Percentiles rank a stretch among this genome's conserved stretches.
Evolutionary conservation across 2,329 filamentous ascomycete species (phyloP).

Genomic region (Epichloe festucae): DNA sequence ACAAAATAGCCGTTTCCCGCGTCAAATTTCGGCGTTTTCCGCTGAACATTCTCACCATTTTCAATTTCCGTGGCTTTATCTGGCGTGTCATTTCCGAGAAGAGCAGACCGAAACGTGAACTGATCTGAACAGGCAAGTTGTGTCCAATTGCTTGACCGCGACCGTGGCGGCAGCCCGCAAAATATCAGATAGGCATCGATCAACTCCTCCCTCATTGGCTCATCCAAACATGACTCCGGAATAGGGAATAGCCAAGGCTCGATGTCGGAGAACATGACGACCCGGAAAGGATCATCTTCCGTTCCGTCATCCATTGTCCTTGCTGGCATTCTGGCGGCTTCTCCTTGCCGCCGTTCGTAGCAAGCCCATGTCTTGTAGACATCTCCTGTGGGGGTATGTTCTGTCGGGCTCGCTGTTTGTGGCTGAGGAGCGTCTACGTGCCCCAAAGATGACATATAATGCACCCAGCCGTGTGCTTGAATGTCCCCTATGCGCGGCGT

Average conservation of each 20-base stretch:
- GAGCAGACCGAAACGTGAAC: conserved; percentile 11
- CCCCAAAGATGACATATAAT: conserved; percentile 28
- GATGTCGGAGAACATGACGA: conserved; percentile 71
- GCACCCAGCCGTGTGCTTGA: conserved; percentile 56
- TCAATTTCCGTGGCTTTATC: not conserved
- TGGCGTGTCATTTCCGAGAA: not conserved
- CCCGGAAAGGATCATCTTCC: conserved; percentile 71
- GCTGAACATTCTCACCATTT: conserved; percentile 7
- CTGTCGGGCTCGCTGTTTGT: conserved; percentile 4
- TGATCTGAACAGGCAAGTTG: conserved; percentile 19
- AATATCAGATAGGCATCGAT: conserved; percentile 62
- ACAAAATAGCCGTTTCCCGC: conserved; percentile 17
- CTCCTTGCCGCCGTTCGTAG: conserved; percentile 38
- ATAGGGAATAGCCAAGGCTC: conserved; percentile 45
- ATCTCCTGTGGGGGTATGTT: conserved; percentile 22
- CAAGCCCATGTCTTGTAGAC: conserved; percentile 38
- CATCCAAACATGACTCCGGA: conserved; percentile 22
- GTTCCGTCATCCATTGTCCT: conserved; percentile 61
- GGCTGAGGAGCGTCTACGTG: conserved; percentile 29
- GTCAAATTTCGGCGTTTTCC: conserved; percentile 17
- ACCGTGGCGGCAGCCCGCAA: conserved; percentile 45
- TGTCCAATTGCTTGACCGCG: conserved; percentile 15
- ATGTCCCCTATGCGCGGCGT: conserved; percentile 63
- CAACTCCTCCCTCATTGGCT: conserved; percentile 30
- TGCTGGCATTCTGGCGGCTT: conserved; percentile 47